Conservation (phyloP, 176 grass and related monocot species). For the Aegilops sharonensis region DNA sequence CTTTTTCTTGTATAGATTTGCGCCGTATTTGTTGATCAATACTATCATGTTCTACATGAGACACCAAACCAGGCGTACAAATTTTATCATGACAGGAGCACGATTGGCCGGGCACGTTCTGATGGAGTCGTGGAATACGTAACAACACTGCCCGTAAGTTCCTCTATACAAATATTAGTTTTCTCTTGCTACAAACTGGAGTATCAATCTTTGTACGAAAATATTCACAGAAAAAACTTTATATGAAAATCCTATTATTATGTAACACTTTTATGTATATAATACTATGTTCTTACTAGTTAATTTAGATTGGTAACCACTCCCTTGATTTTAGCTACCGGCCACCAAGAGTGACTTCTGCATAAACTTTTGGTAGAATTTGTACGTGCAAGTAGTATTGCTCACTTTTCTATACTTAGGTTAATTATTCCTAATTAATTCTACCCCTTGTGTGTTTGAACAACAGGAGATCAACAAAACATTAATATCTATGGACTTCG, state of each 20-base stretch:
- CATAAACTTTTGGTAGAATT: no score
- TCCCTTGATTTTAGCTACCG: no score
- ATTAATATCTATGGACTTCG: slow-evolving; percentile 64
- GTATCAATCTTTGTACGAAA: no score
- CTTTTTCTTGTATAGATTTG: slow-evolving; percentile 47
- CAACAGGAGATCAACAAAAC: slow-evolving; percentile 72
- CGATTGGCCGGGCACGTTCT: slow-evolving; percentile 49
- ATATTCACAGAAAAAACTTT: no score
- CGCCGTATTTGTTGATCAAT: slow-evolving; percentile 58
- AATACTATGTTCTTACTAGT: no score
- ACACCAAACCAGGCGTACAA: slow-evolving; percentile 67
- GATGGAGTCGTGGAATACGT: slow-evolving; percentile 56
- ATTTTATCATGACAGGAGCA: slow-evolving; percentile 81
- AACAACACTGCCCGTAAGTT: slow-evolving; percentile 58
- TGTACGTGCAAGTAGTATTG: background rate
- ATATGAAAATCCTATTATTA: no score
- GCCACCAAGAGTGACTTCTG: no score
- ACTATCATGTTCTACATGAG: slow-evolving; percentile 66
- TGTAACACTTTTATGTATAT: no score
- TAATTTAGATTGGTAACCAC: no score
- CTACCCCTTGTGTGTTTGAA: slow-evolving; percentile 12
- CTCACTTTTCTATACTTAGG: background rate
- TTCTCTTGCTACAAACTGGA: background rate
- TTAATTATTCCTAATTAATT: background rate
- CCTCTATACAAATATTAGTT: background rate